Percentiles rank a stretch among this genome's conserved stretches.
These are phyloP conservation scores for Yarrowia osloensis DNA, from an alignment of 805 yeast genomes.

Conservation along the genomic window DNA sequence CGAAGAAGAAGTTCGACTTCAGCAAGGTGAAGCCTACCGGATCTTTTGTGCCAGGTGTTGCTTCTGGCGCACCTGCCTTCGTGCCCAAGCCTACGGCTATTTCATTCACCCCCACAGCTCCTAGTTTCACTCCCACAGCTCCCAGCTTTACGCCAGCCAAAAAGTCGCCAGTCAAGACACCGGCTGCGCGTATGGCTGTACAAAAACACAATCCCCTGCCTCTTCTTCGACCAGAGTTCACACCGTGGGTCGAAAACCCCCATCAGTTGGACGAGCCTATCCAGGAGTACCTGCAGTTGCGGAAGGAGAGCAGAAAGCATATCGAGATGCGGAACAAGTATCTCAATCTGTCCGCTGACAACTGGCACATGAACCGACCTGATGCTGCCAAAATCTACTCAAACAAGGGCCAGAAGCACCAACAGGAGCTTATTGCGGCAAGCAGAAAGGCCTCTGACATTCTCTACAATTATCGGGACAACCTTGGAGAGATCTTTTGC, in stretches of 20 bases:
- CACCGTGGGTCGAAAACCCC: conserved; percentile 41
- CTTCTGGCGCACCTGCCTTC: background rate
- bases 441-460: conserved; percentile 39
- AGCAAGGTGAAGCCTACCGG: conserved; percentile 31
- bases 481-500: conserved; percentile 39
- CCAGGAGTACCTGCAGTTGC: conserved; percentile 37
- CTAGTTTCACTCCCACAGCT: background rate
- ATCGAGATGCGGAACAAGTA: conserved; percentile 43
- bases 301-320: conserved; percentile 37
- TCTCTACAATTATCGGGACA: conserved; percentile 37
- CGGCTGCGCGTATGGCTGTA: background rate
- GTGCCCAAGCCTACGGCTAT: background rate
- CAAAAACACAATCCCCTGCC: conserved; percentile 17
- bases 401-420: conserved; percentile 42
- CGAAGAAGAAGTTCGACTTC: background rate
- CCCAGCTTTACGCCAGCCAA: conserved; percentile 10
- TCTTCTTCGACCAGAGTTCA: conserved; percentile 14
- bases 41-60: conserved; percentile 26
- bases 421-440: conserved; percentile 38
- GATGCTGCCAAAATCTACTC: conserved; percentile 40
- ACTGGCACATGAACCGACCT: conserved; percentile 42
- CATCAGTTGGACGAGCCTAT: conserved; percentile 34
- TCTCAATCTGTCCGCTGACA: conserved; percentile 42
- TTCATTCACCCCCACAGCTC: background rate
- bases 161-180: background rate